These are phyloP conservation scores for Clonostachys sp. DNA, from an alignment of 2,329 filamentous ascomycete species.

Conservation along the genomic window DNA sequence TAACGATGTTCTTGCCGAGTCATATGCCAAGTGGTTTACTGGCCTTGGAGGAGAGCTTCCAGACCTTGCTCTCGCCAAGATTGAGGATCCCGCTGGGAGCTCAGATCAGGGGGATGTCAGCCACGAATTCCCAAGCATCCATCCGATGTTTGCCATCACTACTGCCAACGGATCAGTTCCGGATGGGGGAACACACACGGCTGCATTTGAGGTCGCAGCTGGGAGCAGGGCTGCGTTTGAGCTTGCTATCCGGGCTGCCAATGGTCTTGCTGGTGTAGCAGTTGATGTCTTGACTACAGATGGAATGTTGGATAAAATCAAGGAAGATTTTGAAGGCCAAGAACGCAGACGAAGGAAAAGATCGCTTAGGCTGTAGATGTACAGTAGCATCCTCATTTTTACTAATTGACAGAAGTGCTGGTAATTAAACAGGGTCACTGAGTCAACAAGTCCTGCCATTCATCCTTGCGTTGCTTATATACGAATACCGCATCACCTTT, in stretches of 20 bases:
- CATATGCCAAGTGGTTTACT: slow-evolving; percentile 13
- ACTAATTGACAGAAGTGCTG: too few species aligned
- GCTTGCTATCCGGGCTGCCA: slow-evolving; percentile 38
- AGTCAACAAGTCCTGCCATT: too few species aligned
- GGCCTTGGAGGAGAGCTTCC: slow-evolving; percentile 13
- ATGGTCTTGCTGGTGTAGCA: slow-evolving; percentile 40
- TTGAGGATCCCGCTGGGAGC: slow-evolving; percentile 10
- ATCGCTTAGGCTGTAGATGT: too few species aligned
- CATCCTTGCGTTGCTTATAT: too few species aligned
- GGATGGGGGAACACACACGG: slow-evolving; percentile 40
- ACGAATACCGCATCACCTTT: too few species aligned
- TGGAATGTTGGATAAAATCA: slow-evolving; percentile 33
- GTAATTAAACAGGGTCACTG: too few species aligned
- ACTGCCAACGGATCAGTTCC: slow-evolving; percentile 12
- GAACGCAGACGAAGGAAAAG: too few species aligned
- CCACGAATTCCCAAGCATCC: slow-evolving; percentile 17
- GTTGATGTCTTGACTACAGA: slow-evolving; percentile 38
- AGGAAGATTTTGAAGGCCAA: slow-evolving; percentile 7
- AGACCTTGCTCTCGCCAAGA: slow-evolving; percentile 15
- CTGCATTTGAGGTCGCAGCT: slow-evolving; percentile 44
- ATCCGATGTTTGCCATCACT: slow-evolving; percentile 15
- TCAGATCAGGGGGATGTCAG: slow-evolving; percentile 22
- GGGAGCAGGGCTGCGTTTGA: slow-evolving; percentile 42
- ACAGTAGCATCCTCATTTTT: too few species aligned
- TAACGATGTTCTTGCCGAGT: slow-evolving; percentile 15